Conservation (phyloP, 805 yeast genomes). For the Lipomyces yamanashiensis region DNA sequence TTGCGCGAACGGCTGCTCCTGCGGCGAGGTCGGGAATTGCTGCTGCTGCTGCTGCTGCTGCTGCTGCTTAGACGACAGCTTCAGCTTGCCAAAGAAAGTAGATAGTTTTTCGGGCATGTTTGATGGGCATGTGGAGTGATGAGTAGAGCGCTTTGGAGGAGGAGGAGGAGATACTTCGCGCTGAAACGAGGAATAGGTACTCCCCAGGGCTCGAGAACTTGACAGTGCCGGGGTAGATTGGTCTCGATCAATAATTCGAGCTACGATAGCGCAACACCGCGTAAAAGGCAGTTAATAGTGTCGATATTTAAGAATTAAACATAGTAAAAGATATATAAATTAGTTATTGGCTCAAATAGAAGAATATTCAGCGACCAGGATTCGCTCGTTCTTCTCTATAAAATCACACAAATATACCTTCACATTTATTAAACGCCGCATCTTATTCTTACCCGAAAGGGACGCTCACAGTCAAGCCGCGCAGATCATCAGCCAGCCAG, state of each 20-base stretch:
- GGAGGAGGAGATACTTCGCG: no score
- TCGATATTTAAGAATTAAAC: no score
- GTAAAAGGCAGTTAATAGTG: no score
- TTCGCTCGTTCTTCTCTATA: neutral
- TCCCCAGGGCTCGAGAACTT: neutral
- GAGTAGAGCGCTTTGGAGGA: neutral
- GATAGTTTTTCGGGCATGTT: conserved; percentile 16
- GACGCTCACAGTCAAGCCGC: neutral
- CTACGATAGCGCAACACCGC: no score
- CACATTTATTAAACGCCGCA: conserved; percentile 4
- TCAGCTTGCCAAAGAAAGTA: conserved; percentile 15
- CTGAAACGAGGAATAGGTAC: neutral
- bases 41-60: neutral
- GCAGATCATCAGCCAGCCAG: conserved; percentile 4
- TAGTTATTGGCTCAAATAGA: neutral
- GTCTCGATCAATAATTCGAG: no score
- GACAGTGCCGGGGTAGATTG: no score
- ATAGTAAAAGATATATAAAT: no score
- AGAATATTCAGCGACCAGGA: neutral
- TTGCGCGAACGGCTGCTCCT: conserved; percentile 7
- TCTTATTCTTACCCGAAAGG: neutral
- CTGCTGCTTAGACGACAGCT: conserved; percentile 12
- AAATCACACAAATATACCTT: neutral
- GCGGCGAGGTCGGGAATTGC: neutral
- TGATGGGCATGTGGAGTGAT: neutral